Evolutionary conservation across 228 moss, liverwort and hornwort genomes (phyloP).

Genomic region (Sphagnum magellanicum): DNA sequence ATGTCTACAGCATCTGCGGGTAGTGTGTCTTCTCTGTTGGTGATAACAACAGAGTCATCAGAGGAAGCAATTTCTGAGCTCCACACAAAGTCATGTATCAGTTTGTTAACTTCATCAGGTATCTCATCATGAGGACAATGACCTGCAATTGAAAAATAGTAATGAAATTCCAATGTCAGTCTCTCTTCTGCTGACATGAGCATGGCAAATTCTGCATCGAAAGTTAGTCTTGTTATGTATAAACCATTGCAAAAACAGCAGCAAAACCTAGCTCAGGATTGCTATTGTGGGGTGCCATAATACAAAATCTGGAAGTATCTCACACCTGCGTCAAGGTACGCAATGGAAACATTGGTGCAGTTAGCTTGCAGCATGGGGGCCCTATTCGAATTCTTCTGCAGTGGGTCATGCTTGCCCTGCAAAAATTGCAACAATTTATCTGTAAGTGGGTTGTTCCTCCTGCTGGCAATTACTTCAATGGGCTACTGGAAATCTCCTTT

Average conservation of each 20-base stretch:
- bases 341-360: slow-evolving; percentile 80
- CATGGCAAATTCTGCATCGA: not conserved
- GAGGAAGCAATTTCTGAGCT: slow-evolving; percentile 4
- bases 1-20: slow-evolving; percentile 37
- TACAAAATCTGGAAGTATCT: not conserved
- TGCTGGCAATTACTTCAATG: not conserved
- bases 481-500: not conserved
- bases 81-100: slow-evolving; percentile 35
- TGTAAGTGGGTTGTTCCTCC: not conserved
- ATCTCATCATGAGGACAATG: slow-evolving; percentile 98
- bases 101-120: slow-evolving; percentile 76
- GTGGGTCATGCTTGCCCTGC: slow-evolving; percentile 81
- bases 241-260: not conserved
- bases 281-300: no score
- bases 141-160: slow-evolving; percentile 23
- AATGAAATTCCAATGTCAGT: not conserved
- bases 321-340: slow-evolving; percentile 80
- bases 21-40: slow-evolving; percentile 16
- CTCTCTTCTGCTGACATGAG: no score
- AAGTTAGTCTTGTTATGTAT: not conserved
- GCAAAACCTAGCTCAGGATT: no score
- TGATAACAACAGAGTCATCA: not conserved
- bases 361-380: slow-evolving; percentile 81
- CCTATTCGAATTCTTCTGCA: slow-evolving; percentile 69
- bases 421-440: not conserved